phyloP scores from a whole-genome alignment of 148 eudicot genomes.

The Fagopyrum esculentum region DNA sequence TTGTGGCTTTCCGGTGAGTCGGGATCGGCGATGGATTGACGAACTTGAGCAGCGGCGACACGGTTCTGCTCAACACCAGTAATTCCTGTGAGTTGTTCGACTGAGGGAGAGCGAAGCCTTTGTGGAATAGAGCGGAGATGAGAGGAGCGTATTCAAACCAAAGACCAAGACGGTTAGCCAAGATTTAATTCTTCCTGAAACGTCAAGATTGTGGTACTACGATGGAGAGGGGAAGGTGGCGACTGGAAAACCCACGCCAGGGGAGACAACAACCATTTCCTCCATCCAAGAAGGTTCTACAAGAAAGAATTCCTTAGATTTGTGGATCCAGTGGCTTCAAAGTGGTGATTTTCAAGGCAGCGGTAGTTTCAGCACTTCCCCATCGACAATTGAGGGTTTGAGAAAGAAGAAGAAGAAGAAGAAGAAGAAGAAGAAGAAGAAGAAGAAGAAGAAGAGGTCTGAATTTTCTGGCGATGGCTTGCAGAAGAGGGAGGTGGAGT shows the following conservation, averaged over 20 bases:
- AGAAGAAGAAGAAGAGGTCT: too few relatives aligned
- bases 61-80: conserved; percentile 70
- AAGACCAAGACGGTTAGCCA: conserved; percentile 54
- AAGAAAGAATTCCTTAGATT: too few relatives aligned
- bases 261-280: too few relatives aligned
- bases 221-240: conserved; percentile 58
- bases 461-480: too few relatives aligned
- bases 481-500: too few relatives aligned
- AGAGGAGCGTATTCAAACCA: conserved; percentile 87
- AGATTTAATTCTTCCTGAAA: conserved; percentile 37
- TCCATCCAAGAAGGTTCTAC: too few relatives aligned
- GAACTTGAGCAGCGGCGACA: conserved; percentile 71
- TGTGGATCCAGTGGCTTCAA: too few relatives aligned
- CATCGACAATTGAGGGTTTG: too few relatives aligned
- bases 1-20: conserved; percentile 11
- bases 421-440: too few relatives aligned
- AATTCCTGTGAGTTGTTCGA: conserved; percentile 77
- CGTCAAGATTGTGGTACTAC: conserved; percentile 54
- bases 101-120: conserved; percentile 51
- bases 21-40: conserved; percentile 38
- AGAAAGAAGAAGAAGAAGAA: too few relatives aligned
- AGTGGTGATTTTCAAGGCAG: too few relatives aligned
- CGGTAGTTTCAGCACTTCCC: too few relatives aligned
- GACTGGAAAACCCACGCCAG: conserved; percentile 30
- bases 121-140: conserved; percentile 42